phyloP scores from a whole-genome alignment of 306 rosid genomes.

The Abrus precatorius region DNA sequence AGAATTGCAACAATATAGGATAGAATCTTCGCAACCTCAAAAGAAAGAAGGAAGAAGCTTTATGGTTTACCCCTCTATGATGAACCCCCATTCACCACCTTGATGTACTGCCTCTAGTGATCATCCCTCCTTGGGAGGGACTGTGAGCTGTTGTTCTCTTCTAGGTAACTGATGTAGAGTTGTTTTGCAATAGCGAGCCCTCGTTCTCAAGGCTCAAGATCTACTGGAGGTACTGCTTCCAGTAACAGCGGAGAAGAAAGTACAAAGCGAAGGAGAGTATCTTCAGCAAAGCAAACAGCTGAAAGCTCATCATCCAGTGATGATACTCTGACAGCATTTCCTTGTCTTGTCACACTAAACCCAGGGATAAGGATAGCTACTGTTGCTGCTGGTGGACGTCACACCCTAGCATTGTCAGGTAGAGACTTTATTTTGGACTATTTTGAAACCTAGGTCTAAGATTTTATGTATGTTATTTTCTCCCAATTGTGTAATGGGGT shows the following conservation, averaged over 20 bases:
- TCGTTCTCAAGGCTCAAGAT: slow-evolving; percentile 65
- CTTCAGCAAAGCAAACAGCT: slow-evolving; percentile 71
- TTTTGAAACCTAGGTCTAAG: slow-evolving; percentile 17
- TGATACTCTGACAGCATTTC: slow-evolving; percentile 74
- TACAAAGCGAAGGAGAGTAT: slow-evolving; percentile 76
- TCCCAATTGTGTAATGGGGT: slow-evolving; percentile 6
- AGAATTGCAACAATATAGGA: not conserved
- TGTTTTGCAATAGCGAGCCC: slow-evolving; percentile 66
- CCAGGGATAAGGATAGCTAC: slow-evolving; percentile 73
- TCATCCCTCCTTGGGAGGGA: slow-evolving; percentile 40
- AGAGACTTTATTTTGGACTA: slow-evolving; percentile 38
- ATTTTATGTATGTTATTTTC: slow-evolving; percentile 29
- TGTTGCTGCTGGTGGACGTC: slow-evolving; percentile 92
- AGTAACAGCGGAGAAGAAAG: slow-evolving; percentile 65
- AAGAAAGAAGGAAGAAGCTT: slow-evolving; percentile 24
- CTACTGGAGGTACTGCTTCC: slow-evolving; percentile 59
- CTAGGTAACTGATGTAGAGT: slow-evolving; percentile 40
- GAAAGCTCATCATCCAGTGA: slow-evolving; percentile 75
- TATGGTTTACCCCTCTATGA: slow-evolving; percentile 29
- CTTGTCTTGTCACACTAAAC: slow-evolving; percentile 78
- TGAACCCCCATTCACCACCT: slow-evolving; percentile 29
- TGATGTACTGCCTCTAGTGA: slow-evolving; percentile 22
- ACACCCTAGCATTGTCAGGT: slow-evolving; percentile 84
- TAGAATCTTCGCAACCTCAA: not conserved
- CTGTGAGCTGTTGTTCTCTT: not conserved